Conservation (phyloP, 768 basidiomycete species). For the Lactifluus volemus region DNA sequence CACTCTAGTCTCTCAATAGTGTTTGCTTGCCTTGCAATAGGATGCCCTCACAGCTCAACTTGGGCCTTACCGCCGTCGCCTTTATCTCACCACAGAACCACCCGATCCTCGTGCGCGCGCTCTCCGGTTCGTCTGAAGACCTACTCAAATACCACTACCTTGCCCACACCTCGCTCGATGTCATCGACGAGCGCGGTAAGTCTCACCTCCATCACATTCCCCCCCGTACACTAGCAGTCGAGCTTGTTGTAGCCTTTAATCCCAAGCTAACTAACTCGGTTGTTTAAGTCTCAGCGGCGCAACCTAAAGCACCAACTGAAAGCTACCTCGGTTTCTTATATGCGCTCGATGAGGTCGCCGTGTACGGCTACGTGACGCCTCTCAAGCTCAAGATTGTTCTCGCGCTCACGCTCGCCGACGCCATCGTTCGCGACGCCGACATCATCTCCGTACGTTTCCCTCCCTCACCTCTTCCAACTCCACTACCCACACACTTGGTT, state of each 20-base stretch:
- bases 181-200: slow-evolving; percentile 87
- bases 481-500: not conserved
- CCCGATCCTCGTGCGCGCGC: slow-evolving; percentile 70
- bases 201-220: slow-evolving; percentile 4
- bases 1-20: too few species aligned
- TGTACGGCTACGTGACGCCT: slow-evolving; percentile 88
- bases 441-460: slow-evolving; percentile 52
- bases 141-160: slow-evolving; percentile 85
- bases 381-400: slow-evolving; percentile 82
- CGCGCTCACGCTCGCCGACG: slow-evolving; percentile 70
- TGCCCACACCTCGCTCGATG: slow-evolving; percentile 84
- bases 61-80: slow-evolving; percentile 73
- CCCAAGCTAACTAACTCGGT: too few species aligned
- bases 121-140: slow-evolving; percentile 46
- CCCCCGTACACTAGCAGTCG: not conserved
- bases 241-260: too few species aligned
- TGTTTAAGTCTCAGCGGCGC: slow-evolving; percentile 29
- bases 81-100: slow-evolving; percentile 82
- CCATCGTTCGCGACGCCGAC: slow-evolving; percentile 73
- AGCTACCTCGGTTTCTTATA: slow-evolving; percentile 82
- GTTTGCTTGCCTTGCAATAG: not conserved
- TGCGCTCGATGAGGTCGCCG: slow-evolving; percentile 87
- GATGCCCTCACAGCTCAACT: slow-evolving; percentile 49
- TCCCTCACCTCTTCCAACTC: not conserved
- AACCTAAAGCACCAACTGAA: slow-evolving; percentile 49